Evolutionary conservation across 495 filamentous ascomycete species (phyloP).

Genomic region (Achaetomiella virescens): DNA sequence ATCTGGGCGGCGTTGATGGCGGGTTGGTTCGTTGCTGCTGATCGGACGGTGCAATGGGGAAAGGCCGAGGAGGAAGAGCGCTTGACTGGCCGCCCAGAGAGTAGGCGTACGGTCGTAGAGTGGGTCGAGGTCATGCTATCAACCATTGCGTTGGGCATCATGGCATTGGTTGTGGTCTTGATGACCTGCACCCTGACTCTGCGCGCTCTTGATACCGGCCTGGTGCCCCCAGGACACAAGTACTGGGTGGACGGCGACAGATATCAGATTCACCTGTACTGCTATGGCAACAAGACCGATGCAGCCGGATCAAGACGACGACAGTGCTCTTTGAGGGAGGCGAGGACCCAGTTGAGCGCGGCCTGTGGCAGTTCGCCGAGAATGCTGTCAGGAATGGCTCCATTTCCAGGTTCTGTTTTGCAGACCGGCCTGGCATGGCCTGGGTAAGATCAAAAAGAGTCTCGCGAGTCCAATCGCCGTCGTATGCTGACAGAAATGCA

Average conservation of each 20-base stretch:
- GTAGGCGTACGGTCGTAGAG: conserved; percentile 69
- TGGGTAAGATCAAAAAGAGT: conserved; percentile 65
- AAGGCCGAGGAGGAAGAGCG: conserved; percentile 89
- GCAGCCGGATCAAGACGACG: conserved; percentile 43
- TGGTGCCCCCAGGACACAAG: conserved; percentile 61
- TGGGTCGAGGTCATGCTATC: conserved; percentile 80
- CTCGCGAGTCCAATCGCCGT: background rate
- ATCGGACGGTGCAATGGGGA: conserved; percentile 76
- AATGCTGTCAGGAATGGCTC: conserved; percentile 62
- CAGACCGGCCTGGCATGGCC: conserved; percentile 82
- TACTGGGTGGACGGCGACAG: conserved; percentile 75
- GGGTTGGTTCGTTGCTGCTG: conserved; percentile 36
- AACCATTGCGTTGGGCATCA: conserved; percentile 58
- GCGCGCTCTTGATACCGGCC: conserved; percentile 65
- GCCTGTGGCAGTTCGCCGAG: conserved; percentile 64
- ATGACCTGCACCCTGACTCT: conserved; percentile 74
- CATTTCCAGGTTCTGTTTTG: conserved; percentile 88
- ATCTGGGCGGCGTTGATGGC: conserved; percentile 56
- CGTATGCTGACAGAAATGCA: conserved; percentile 9
- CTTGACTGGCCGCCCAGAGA: conserved; percentile 84
- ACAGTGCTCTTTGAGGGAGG: conserved; percentile 83
- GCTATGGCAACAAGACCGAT: conserved; percentile 59
- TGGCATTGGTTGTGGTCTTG: conserved; percentile 60
- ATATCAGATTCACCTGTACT: conserved; percentile 81
- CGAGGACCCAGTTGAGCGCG: conserved; percentile 67